phyloP scores from a whole-genome alignment of 768 basidiomycete species.

The Hericium alpestre region DNA sequence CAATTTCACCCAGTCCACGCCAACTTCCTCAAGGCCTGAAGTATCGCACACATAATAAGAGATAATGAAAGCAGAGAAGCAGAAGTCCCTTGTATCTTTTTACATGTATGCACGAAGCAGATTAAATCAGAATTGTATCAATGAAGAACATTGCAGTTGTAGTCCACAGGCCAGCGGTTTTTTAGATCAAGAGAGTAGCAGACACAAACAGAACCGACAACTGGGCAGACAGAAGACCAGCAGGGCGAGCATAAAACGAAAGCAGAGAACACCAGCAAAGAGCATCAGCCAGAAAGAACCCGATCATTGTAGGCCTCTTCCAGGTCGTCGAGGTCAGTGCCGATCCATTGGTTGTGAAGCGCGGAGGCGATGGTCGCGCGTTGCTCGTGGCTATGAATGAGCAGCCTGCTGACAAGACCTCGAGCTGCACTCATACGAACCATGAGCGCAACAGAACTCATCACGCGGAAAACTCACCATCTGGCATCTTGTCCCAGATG shows the following conservation, averaged over 20 bases:
- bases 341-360: constrained; percentile 58
- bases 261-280: background rate
- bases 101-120: too few relatives aligned
- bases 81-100: background rate
- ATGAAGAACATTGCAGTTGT: too few relatives aligned
- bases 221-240: background rate
- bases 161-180: too few relatives aligned
- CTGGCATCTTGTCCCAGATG: constrained; percentile 45
- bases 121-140: too few relatives aligned
- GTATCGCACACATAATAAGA: background rate
- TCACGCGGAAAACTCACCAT: constrained; percentile 37
- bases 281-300: constrained; percentile 21
- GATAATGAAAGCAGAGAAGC: background rate
- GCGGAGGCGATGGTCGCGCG: constrained; percentile 59
- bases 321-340: constrained; percentile 48
- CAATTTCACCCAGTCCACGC: constrained; percentile 60
- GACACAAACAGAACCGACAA: background rate
- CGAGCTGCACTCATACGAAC: constrained; percentile 33
- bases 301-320: constrained; percentile 50
- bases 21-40: constrained; percentile 68
- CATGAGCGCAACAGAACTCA: background rate
- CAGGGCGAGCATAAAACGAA: background rate
- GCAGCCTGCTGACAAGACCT: constrained; percentile 46
- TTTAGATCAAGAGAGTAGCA: background rate
- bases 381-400: constrained; percentile 42